Conservation (phyloP, 345 rosid genomes). For the Melastoma malabathricum region DNA sequence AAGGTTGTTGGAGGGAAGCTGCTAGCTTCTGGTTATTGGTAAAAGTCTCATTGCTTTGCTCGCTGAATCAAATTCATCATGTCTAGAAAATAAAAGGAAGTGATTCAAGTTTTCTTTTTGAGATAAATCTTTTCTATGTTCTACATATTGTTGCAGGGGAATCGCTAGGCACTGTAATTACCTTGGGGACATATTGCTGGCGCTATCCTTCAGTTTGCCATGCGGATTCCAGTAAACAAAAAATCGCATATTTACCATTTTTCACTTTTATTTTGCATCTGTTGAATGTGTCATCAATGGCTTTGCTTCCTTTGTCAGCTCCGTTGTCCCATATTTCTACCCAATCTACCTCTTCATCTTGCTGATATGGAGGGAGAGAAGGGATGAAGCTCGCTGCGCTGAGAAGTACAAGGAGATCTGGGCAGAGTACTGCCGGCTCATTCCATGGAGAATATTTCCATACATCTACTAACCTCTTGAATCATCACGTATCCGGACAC, state of each 20-base stretch:
- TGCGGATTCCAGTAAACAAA: slow-evolving; percentile 62
- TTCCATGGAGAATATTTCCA: slow-evolving; percentile 91
- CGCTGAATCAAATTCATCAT: no score
- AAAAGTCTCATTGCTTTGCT: slow-evolving; percentile 5
- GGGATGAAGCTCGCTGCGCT: slow-evolving; percentile 83
- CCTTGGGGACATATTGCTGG: slow-evolving; percentile 86
- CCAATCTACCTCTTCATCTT: slow-evolving; percentile 77
- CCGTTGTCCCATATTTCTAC: slow-evolving; percentile 69
- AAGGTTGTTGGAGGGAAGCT: slow-evolving; percentile 76
- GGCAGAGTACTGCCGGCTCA: slow-evolving; percentile 61
- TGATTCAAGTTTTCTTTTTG: not conserved
- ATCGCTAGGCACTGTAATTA: slow-evolving; percentile 93
- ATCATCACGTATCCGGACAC: no score
- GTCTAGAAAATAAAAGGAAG: no score
- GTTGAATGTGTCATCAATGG: not conserved
- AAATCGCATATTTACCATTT: not conserved
- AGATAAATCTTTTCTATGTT: not conserved
- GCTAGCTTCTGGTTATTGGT: slow-evolving; percentile 96
- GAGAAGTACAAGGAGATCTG: slow-evolving; percentile 77
- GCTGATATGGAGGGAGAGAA: slow-evolving; percentile 79
- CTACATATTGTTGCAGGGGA: slow-evolving; percentile 42
- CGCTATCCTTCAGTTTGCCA: slow-evolving; percentile 84
- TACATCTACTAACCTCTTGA: slow-evolving; percentile 31
- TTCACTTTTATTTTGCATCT: not conserved
- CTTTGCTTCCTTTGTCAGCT: slow-evolving; percentile 28